Base-by-base conservation (phyloP, 805 yeast species). In the Ogataea methylovora region DNA sequence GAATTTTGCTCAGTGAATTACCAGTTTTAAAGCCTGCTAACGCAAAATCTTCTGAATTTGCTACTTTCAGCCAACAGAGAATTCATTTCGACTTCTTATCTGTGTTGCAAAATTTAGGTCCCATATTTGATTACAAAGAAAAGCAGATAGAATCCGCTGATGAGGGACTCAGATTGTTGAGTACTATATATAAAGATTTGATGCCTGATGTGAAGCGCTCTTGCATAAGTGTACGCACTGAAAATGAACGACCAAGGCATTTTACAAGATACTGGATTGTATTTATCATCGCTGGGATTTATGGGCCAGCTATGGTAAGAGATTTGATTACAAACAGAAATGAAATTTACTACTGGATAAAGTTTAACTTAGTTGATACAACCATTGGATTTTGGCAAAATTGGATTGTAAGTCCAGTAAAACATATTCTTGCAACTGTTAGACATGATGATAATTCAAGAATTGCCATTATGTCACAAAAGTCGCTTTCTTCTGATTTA, bases 401-500 rank as follows among this genome's bases (percentile, higher is more conserved):
- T 53, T 90, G 98, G 97, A 70, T 90, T 4, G 61, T 85, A 27
- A 70, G 71, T 30, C 98, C 97, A 1, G 50, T 84, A 14, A 62
- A 64, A 27, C 79, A 83, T 45, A 79, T 90, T 42, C 60, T 85
- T 43, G 69, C 74, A 30, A 86, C 94, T 0, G 78, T 90, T n/a
- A 69, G 92, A 34, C 92, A 84, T 54, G 97, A 88, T 51, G 81
- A 82, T 12, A 65, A 67, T 24, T 73, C 80, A 2, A 73, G 79
- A 38, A 73, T 87, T 29, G 82, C 95, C 0, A 71, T 87, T 16
- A 77, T 84, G 58, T 76, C 90, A 3, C 81, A 82, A 51, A 81
- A 83, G 35, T 81, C 95, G 2, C 63, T 92, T 13, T 69, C 72
- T 24, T 74, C 92, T 1, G 97, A 88, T 47, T 61, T 86, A 44